These are phyloP conservation scores for Halenospora varia DNA, from an alignment of 495 filamentous ascomycete species.

Conservation along the genomic window DNA sequence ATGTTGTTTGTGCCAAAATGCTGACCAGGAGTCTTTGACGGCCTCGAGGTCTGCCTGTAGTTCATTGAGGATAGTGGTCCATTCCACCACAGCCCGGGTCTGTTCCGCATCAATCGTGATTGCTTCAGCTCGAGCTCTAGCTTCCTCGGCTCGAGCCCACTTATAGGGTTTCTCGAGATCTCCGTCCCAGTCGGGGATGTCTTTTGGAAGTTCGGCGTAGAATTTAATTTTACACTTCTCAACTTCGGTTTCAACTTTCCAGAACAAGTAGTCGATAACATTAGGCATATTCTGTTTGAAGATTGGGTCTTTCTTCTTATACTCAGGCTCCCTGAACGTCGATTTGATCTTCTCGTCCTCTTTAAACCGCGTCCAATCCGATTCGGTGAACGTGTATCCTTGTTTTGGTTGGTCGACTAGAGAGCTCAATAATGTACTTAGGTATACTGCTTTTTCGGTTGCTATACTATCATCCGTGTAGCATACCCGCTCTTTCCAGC, in stretches of 20 bases:
- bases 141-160: conserved; percentile 29
- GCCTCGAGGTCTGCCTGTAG: conserved; percentile 33
- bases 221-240: conserved; percentile 45
- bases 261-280: conserved; percentile 73
- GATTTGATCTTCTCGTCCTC: conserved; percentile 29
- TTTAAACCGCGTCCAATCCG: conserved; percentile 38
- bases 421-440: conserved; percentile 69
- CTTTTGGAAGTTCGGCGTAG: conserved; percentile 35
- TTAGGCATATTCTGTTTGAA: conserved; percentile 40
- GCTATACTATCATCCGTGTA: conserved; percentile 59
- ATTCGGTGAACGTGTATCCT: conserved; percentile 61
- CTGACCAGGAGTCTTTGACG: conserved; percentile 30
- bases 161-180: conserved; percentile 45
- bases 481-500: conserved; percentile 65
- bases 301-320: conserved; percentile 19
- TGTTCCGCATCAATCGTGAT: too few species aligned
- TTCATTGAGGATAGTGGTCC: conserved; percentile 26
- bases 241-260: conserved; percentile 51
- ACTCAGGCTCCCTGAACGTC: conserved; percentile 35
- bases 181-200: conserved; percentile 35
- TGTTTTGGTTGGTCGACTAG: conserved; percentile 82
- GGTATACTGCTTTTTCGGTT: conserved; percentile 46
- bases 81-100: conserved; percentile 21
- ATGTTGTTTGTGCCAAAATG: too few species aligned
- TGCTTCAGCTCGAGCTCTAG: too few species aligned